Percentiles rank a stretch among this genome's conserved stretches.
phyloP scores from a whole-genome alignment of 2,329 filamentous ascomycete genomes.

The Penicillium occitanis region DNA sequence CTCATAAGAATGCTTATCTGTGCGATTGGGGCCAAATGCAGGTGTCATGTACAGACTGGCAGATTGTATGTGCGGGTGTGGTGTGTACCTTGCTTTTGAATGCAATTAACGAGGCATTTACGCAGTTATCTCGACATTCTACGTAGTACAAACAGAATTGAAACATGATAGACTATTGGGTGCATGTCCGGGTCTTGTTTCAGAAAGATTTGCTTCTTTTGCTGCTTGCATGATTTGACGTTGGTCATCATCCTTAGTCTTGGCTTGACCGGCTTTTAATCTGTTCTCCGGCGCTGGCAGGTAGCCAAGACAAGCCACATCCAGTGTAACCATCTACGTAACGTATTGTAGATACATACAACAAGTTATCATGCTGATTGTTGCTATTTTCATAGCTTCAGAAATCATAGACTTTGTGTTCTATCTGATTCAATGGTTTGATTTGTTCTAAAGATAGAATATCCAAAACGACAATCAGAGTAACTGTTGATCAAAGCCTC shows the following conservation, averaged over 20 bases:
- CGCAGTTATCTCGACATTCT: background rate
- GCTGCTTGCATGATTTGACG: background rate
- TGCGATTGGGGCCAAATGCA: background rate
- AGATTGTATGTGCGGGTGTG: background rate
- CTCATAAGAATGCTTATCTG: background rate
- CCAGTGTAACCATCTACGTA: background rate
- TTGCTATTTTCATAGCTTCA: background rate
- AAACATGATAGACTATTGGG: background rate
- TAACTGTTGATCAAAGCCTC: background rate
- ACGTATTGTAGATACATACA: background rate
- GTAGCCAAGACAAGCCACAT: background rate
- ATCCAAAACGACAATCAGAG: background rate
- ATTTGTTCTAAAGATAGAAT: slow-evolving; percentile 11
- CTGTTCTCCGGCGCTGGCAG: background rate
- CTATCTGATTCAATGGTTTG: background rate
- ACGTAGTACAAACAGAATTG: background rate
- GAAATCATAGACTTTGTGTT: background rate
- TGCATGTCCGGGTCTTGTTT: background rate
- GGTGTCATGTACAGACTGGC: background rate
- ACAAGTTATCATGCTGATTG: background rate
- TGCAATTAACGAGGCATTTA: background rate
- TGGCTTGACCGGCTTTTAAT: background rate
- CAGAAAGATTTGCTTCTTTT: background rate
- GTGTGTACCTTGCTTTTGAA: background rate
- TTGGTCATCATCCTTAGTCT: background rate